These are phyloP conservation scores for Musa acuminata DNA, from an alignment of 176 grass and related monocot genomes.

Conservation along the genomic window DNA sequence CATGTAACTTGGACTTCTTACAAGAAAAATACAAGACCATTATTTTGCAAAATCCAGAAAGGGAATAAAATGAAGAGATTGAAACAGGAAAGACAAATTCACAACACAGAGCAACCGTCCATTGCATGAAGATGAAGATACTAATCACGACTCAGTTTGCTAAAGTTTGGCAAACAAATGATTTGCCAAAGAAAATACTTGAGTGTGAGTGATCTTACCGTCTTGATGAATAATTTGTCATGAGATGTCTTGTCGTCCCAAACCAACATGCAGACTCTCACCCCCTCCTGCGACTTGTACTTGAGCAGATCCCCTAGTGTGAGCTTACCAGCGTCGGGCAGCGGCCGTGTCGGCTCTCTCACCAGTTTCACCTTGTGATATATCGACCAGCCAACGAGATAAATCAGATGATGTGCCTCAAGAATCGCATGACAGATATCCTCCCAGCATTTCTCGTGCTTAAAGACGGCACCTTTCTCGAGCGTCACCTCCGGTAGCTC, in stretches of 20 bases:
- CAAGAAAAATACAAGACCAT: background rate
- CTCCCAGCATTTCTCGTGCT: slow-evolving; percentile 83
- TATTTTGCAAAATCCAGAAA: background rate
- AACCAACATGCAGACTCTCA: slow-evolving; percentile 47
- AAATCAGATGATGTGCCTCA: slow-evolving; percentile 94
- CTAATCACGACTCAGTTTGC: background rate
- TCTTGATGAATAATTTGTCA: slow-evolving; percentile 86
- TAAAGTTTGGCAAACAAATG: slow-evolving; percentile 6
- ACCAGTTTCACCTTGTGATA: slow-evolving; percentile 84
- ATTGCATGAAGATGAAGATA: background rate
- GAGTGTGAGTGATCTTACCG: slow-evolving; percentile 23
- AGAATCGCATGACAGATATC: slow-evolving; percentile 94
- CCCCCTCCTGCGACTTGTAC: slow-evolving; percentile 97
- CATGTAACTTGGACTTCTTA: too few species aligned
- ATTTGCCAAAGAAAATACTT: background rate
- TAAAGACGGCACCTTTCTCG: slow-evolving; percentile 40
- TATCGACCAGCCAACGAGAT: slow-evolving; percentile 88
- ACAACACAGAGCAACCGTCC: background rate
- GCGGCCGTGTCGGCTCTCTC: slow-evolving; percentile 45
- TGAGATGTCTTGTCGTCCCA: slow-evolving; percentile 57
- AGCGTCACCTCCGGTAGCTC: slow-evolving; percentile 63
- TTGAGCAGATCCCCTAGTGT: slow-evolving; percentile 80
- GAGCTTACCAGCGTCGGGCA: slow-evolving; percentile 39
- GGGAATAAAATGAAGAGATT: background rate
- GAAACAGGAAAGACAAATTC: background rate